These are phyloP conservation scores for Graphilbum ipis-grandicollis DNA, from an alignment of 2,329 filamentous ascomycete genomes.

Conservation along the genomic window DNA sequence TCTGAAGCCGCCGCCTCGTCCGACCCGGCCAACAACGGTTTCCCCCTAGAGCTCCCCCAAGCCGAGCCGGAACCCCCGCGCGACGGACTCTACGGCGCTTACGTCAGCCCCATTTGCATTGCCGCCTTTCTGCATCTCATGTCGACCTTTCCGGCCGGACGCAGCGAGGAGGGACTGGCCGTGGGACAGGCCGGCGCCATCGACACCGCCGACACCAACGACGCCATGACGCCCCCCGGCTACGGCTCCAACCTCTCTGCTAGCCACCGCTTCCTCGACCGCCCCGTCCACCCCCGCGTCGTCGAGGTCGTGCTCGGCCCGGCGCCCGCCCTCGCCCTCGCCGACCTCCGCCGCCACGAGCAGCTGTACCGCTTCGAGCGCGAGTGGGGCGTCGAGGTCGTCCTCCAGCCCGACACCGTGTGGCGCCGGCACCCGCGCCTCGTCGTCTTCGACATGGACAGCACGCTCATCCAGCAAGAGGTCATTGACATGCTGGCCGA, in stretches of 20 bases:
- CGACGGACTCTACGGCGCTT: conserved; percentile 48
- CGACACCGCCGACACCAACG: too few species aligned
- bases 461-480: conserved; percentile 90
- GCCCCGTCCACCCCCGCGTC: conserved; percentile 38
- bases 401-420: conserved; percentile 55
- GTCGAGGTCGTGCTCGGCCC: conserved; percentile 50
- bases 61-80: conserved; percentile 21
- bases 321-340: conserved; percentile 40
- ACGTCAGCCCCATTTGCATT: conserved; percentile 47
- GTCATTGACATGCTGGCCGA: conserved; percentile 91
- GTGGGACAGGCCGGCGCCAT: too few species aligned
- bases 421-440: conserved; percentile 68
- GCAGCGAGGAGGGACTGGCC: too few species aligned
- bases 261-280: conserved; percentile 48
- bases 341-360: conserved; percentile 63
- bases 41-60: conserved; percentile 7
- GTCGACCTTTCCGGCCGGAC: conserved; percentile 35
- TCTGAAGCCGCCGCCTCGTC: conserved; percentile 39
- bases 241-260: conserved; percentile 31
- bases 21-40: conserved; percentile 31
- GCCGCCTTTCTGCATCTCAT: conserved; percentile 50
- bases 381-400: conserved; percentile 77
- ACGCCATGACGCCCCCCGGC: neutral
- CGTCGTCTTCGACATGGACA: conserved; percentile 98
- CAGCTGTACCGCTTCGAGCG: conserved; percentile 69